These are phyloP conservation scores for Metarhizium rileyi DNA, from an alignment of 2,329 filamentous ascomycete species.

Conservation along the genomic window DNA sequence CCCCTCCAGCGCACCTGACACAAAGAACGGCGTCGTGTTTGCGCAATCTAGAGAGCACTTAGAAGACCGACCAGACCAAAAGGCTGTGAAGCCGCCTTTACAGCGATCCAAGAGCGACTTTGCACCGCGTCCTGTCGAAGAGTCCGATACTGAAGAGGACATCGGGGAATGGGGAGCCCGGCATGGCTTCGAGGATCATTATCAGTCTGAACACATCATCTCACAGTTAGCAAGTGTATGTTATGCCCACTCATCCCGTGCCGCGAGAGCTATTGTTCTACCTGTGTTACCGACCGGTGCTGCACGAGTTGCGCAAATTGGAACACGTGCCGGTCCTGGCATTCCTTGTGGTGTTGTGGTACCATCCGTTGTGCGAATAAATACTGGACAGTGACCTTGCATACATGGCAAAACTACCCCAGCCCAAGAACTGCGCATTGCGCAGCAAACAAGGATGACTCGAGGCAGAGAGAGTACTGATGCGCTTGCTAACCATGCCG, in stretches of 20 bases:
- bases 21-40: slow-evolving; percentile 24
- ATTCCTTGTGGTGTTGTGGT: slow-evolving; percentile 7
- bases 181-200: slow-evolving; percentile 88
- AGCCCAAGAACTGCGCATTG: background rate
- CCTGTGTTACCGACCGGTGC: background rate
- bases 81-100: slow-evolving; percentile 39
- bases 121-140: slow-evolving; percentile 30
- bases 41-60: slow-evolving; percentile 21
- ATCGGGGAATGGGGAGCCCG: slow-evolving; percentile 50
- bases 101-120: slow-evolving; percentile 49
- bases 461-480: background rate
- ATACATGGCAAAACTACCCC: background rate
- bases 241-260: slow-evolving; percentile 1
- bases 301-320: slow-evolving; percentile 5
- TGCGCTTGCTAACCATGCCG: slow-evolving; percentile 2
- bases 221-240: slow-evolving; percentile 71
- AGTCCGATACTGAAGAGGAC: slow-evolving; percentile 33
- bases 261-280: background rate
- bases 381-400: background rate
- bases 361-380: background rate
- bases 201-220: slow-evolving; percentile 83
- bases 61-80: slow-evolving; percentile 25
- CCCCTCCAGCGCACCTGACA: slow-evolving; percentile 36
- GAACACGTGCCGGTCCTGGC: slow-evolving; percentile 3
- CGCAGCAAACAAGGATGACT: background rate